phyloP scores from a whole-genome alignment of 2,329 filamentous ascomycete species.

The Zasmidium citrigriseum region DNA sequence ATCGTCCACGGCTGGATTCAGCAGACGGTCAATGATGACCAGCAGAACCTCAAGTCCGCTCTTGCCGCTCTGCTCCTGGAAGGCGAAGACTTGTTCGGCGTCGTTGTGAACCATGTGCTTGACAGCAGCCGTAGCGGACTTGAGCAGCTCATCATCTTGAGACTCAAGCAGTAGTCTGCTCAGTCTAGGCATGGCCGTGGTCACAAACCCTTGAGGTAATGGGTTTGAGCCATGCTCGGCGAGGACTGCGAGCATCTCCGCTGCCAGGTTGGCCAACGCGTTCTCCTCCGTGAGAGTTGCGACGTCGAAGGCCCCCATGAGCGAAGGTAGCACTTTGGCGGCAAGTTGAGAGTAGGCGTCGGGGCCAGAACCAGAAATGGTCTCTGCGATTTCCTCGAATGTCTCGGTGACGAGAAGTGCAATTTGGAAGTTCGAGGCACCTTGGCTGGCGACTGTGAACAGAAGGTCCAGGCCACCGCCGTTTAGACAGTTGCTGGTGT shows the following conservation, averaged over 20 bases:
- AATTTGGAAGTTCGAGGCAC: conserved; percentile 87
- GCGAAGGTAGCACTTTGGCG: conserved; percentile 79
- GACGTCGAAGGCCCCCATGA: conserved; percentile 87
- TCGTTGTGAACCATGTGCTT: conserved; percentile 91
- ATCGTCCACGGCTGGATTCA: conserved; percentile 83
- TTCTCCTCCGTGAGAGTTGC: conserved; percentile 83
- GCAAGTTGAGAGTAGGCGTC: conserved; percentile 78
- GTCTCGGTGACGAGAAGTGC: conserved; percentile 84
- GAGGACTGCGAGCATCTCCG: conserved; percentile 78
- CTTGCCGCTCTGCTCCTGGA: conserved; percentile 76
- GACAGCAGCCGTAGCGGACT: conserved; percentile 80
- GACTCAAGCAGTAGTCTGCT: conserved; percentile 79
- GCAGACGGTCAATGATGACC: conserved; percentile 86
- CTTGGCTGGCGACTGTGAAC: conserved; percentile 85
- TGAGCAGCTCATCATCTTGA: conserved; percentile 82
- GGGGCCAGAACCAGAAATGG: conserved; percentile 63
- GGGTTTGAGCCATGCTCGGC: conserved; percentile 82
- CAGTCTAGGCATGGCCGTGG: conserved; percentile 82
- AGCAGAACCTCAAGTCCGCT: conserved; percentile 86
- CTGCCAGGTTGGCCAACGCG: conserved; percentile 81
- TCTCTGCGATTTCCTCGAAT: conserved; percentile 81
- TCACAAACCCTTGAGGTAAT: conserved; percentile 82
- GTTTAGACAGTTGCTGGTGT: conserved; percentile 72
- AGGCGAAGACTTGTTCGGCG: conserved; percentile 83
- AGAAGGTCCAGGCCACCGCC: conserved; percentile 77